Base-by-base conservation (phyloP, 129 eudicot genomes). In the Calendula officinalis region DNA sequence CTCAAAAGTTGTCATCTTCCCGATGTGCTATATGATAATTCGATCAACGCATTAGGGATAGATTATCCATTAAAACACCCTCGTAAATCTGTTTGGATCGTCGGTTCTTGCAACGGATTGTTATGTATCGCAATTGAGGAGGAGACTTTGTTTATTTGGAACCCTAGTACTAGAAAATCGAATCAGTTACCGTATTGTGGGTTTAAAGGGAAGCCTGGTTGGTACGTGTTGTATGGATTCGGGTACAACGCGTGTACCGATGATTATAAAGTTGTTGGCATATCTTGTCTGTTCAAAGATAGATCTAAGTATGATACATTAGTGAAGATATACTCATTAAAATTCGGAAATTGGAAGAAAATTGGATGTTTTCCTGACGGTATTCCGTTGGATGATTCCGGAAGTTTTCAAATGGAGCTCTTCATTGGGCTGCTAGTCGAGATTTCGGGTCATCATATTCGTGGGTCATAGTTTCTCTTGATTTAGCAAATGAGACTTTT, bases 261-360 rank as follows among this genome's bases (percentile, higher is more conserved):
- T 66, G 95, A 87, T 64, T 81, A 75, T 48, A 81, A 78, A 60
- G 85, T 87, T 14, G 83, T 87, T 42, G 83, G 78, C n/a, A 78
- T 83, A 0, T 78, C 65, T 61, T 73, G 87, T 62, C 48, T n/a
- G 6, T 67, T 71, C 34, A 58, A 46, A 15, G 33, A 15, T 10
- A 60, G 56, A 1, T 61, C 32, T 52, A 52, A 37, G 10, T 71
- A 50, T 67, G 75, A 82, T 6, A 66, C 77, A 6, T 72, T 42
- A 3, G 87, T 81, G 22, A 78, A 57, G 70, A 64, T 87, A 6
- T 87, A 59, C 66, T 81, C 87, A 22, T 30, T 71, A 63, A 78
- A 61, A 51, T 0, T 11, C 13, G 77, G 83, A 60, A 76, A 56
- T 17, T 83, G 90, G 95, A 83, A 61, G 37, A 75, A 34, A 17